Percentiles rank a stretch among this genome's conserved stretches.
Evolutionary conservation across 2,329 filamentous ascomycete species (phyloP).

Genomic region (Alternaria sp.): DNA sequence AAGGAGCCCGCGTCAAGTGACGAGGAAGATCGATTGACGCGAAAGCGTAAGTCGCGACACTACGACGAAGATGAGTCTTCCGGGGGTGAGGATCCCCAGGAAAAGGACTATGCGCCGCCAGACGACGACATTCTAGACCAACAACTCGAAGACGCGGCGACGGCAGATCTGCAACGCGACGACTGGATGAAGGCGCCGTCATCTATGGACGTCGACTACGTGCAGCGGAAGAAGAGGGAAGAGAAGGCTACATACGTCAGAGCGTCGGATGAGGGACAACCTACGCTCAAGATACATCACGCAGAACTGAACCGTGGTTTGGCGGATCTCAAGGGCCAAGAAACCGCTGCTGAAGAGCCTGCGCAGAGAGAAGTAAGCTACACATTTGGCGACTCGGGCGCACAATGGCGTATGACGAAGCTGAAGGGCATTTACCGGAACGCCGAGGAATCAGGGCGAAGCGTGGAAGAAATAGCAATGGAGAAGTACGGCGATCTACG

Average conservation of each 20-base stretch:
- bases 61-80: constrained; percentile 44
- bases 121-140: constrained; percentile 57
- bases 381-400: constrained; percentile 87
- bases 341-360: constrained; percentile 54
- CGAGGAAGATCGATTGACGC: constrained; percentile 44
- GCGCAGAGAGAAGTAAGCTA: constrained; percentile 75
- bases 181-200: constrained; percentile 95
- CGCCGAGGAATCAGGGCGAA: constrained; percentile 75
- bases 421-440: constrained; percentile 84
- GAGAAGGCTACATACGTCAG: constrained; percentile 55
- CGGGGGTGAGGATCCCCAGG: constrained; percentile 46
- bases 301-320: constrained; percentile 83
- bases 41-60: constrained; percentile 47
- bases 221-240: constrained; percentile 67
- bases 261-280: constrained; percentile 63
- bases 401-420: constrained; percentile 96
- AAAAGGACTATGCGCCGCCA: constrained; percentile 56
- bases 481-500: constrained; percentile 83
- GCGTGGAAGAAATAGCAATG: constrained; percentile 82
- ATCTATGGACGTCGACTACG: constrained; percentile 83
- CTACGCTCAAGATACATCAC: constrained; percentile 76
- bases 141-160: constrained; percentile 49
- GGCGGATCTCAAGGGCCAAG: constrained; percentile 59
- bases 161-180: constrained; percentile 70
- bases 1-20: constrained; percentile 46